Evolutionary conservation across 345 rosid species (phyloP).

Genomic region (Populus ilicifolia): DNA sequence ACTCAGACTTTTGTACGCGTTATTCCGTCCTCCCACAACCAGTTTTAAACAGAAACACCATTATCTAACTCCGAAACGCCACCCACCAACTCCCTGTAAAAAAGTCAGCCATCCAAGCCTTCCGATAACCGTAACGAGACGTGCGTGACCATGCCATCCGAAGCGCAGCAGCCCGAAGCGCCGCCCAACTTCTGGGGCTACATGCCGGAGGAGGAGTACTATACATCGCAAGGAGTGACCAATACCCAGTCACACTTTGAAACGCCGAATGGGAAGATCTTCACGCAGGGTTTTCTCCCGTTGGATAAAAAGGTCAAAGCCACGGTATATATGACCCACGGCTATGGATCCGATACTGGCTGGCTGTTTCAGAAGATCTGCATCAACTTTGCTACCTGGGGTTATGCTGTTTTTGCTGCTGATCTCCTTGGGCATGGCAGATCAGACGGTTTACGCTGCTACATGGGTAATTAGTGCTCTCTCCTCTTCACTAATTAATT

Average conservation of each 20-base stretch:
- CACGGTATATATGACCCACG: constrained; percentile 78
- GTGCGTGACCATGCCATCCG: constrained; percentile 1
- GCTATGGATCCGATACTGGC: constrained; percentile 89
- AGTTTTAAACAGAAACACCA: background rate
- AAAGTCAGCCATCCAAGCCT: background rate
- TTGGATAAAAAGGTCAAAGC: constrained; percentile 68
- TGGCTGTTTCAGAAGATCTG: constrained; percentile 95
- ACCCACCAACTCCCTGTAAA: background rate
- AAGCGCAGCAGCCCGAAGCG: constrained; percentile 21
- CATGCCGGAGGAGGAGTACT: constrained; percentile 86
- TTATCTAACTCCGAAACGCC: background rate
- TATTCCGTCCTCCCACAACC: no score
- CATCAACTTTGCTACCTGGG: constrained; percentile 70
- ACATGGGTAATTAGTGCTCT: constrained; percentile 45
- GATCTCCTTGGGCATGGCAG: constrained; percentile 96
- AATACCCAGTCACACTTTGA: constrained; percentile 76
- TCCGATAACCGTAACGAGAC: background rate
- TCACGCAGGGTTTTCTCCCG: constrained; percentile 78
- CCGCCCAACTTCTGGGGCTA: constrained; percentile 78
- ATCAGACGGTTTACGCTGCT: constrained; percentile 91
- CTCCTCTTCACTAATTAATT: background rate
- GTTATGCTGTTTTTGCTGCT: constrained; percentile 96
- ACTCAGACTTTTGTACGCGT: no score
- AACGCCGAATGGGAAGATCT: constrained; percentile 76
- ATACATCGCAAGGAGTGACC: constrained; percentile 74